These are phyloP conservation scores for Tubosaeta sp. DNA, from an alignment of 768 basidiomycete species.

Conservation along the genomic window DNA sequence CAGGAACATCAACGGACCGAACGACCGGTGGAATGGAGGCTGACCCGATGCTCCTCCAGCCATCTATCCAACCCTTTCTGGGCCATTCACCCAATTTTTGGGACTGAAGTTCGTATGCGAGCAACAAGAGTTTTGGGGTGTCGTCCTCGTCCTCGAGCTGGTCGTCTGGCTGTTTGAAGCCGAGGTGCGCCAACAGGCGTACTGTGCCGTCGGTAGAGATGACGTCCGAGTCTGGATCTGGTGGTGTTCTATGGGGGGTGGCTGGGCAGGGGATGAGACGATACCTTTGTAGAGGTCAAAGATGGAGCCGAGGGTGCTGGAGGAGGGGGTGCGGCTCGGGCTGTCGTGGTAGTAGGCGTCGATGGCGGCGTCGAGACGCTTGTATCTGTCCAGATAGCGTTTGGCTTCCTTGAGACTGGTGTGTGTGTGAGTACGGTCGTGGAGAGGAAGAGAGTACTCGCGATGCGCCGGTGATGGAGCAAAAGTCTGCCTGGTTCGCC, in stretches of 20 bases:
- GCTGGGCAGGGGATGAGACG: background rate
- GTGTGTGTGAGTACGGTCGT: background rate
- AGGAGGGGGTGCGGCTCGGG: slow-evolving; percentile 15
- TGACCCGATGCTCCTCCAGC: slow-evolving; percentile 73
- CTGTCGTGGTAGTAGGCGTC: slow-evolving; percentile 66
- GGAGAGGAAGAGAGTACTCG: slow-evolving; percentile 33
- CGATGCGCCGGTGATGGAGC: slow-evolving; percentile 65
- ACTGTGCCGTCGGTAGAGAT: slow-evolving; percentile 81
- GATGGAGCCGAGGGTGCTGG: slow-evolving; percentile 49
- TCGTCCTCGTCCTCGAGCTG: slow-evolving; percentile 73
- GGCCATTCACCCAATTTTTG: slow-evolving; percentile 70
- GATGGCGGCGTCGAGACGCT: slow-evolving; percentile 65
- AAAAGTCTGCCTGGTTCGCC: slow-evolving; percentile 55
- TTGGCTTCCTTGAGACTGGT: slow-evolving; percentile 50
- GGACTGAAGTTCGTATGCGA: slow-evolving; percentile 80
- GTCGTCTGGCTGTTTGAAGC: slow-evolving; percentile 31
- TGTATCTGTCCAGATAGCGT: slow-evolving; percentile 66
- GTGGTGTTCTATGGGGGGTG: background rate
- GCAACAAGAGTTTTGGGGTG: slow-evolving; percentile 66
- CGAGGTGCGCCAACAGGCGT: slow-evolving; percentile 47
- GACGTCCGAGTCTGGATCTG: slow-evolving; percentile 45
- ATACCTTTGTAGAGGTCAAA: slow-evolving; percentile 71
- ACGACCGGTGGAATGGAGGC: slow-evolving; percentile 21
- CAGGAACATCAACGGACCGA: slow-evolving; percentile 3
- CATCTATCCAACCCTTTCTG: slow-evolving; percentile 69